Base-by-base conservation (phyloP, 169 alveolate species). In the Cryptosporidium sp. region DNA sequence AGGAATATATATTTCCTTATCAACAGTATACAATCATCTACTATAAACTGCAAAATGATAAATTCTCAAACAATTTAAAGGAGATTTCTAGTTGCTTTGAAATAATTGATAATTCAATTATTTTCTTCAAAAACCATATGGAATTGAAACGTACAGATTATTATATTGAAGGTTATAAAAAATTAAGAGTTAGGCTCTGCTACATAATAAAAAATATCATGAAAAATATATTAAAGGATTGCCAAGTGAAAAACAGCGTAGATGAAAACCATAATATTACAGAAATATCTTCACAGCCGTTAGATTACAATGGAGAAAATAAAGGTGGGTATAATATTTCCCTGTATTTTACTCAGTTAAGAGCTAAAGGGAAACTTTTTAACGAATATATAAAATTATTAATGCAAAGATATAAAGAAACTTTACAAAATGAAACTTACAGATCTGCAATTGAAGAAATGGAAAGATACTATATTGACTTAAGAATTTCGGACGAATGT, bases 1-100 rank as follows among this genome's bases (percentile, higher is more conserved):
- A 80, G 62, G 89, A 80, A 80, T 80, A 62, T 67, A 65, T 62
- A 29, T 80, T 60, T 33, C 89, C 89, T 33, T 80, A 80, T 80
- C 89, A 80, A 8, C 89, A 80, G 42, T 80, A 80, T 26, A 80
- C 48, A n/a, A 70, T 80, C 10, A 23, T 80, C 51, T 60, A 44
- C 39, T 67, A 80, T 65, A 80, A 80, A 44, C 44, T 80, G 26
- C 89, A 80, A 14, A 80, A 80, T 60, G 89, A 44, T 23, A 62
- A 67, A 62, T 44, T 80, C 21, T 23, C 75, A 14, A 44, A 65
- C 23, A 61, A 60, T 23, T 42, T 80, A 29, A 42, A 62, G 56
- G 89, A 80, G 23, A 37, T 80, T 26, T 62, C 62, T 18, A 60
- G 21, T 9, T 42, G 52, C 14, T 80, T 80, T 33, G 89, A 80